These are phyloP conservation scores for Dioscorea cayenensis DNA, from an alignment of 116 monocot species.

Conservation along the genomic window DNA sequence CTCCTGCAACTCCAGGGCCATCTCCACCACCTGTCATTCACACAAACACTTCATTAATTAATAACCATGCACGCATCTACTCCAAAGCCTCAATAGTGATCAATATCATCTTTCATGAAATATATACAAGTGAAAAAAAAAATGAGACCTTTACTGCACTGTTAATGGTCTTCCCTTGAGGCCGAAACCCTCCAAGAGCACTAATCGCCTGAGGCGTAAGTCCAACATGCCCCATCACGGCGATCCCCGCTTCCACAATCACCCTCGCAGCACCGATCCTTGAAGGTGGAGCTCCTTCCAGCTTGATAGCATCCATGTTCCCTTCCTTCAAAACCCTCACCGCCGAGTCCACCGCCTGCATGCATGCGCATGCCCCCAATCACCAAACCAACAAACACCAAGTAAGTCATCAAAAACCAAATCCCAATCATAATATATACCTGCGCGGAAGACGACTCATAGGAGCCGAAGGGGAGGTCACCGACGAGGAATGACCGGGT, in stretches of 20 bases:
- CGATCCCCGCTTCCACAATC: conserved; percentile 91
- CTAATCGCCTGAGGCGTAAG: conserved; percentile 94
- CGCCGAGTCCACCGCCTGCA: conserved; percentile 73
- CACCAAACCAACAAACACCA: not conserved
- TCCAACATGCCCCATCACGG: conserved; percentile 95
- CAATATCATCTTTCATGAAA: not conserved
- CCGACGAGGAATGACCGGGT: conserved; percentile 78
- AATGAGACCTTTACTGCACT: conserved; percentile 75
- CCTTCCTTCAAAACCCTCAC: conserved; percentile 83
- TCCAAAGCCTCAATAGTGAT: not conserved
- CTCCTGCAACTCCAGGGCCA: conserved; percentile 81
- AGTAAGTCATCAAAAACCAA: not conserved
- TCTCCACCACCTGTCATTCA: conserved; percentile 68
- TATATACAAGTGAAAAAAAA: not conserved
- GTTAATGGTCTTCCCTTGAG: conserved; percentile 65
- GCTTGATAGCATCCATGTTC: conserved; percentile 88
- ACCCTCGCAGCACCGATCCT: conserved; percentile 78
- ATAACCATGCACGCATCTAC: not conserved
- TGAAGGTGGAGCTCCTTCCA: conserved; percentile 80
- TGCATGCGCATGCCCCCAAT: not conserved
- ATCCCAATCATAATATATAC: not conserved
- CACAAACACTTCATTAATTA: not conserved
- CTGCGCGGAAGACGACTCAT: conserved; percentile 62
- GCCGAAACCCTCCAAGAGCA: conserved; percentile 86
- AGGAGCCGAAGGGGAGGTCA: conserved; percentile 86